phyloP scores from a whole-genome alignment of 805 yeast genomes.

The Barnettozyma siamensis region DNA sequence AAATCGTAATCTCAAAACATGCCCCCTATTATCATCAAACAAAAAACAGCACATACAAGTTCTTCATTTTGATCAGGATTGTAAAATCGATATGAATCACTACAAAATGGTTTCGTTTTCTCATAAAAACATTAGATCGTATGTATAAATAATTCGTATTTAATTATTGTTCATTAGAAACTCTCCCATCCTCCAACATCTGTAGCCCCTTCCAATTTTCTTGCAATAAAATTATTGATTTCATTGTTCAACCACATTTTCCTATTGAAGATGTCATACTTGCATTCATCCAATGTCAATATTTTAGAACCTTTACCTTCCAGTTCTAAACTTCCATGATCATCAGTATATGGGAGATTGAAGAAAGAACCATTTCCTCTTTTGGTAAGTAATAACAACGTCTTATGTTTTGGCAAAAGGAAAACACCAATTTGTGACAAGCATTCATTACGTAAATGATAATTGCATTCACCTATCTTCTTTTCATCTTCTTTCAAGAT shows the following conservation, averaged over 20 bases:
- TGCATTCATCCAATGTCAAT: conserved; percentile 50
- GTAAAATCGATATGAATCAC: no score
- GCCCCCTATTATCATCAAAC: no score
- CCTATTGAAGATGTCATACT: conserved; percentile 62
- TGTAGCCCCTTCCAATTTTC: conserved; percentile 69
- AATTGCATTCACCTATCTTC: conserved; percentile 70
- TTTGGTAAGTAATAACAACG: conserved; percentile 56
- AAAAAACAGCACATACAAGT: no score
- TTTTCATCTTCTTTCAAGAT: conserved; percentile 34
- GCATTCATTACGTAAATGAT: conserved; percentile 62
- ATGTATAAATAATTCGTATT: no score
- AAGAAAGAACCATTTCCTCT: conserved; percentile 74
- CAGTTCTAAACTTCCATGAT: conserved; percentile 80
- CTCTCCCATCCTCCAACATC: conserved; percentile 95
- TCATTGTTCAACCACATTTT: conserved; percentile 76
- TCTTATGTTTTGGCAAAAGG: conserved; percentile 62
- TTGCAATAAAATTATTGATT: conserved; percentile 66
- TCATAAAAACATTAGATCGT: no score
- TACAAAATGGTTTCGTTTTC: no score
- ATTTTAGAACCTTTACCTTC: conserved; percentile 69
- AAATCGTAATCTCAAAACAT: conserved; percentile 1
- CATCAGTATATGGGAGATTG: conserved; percentile 78
- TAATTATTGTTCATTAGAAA: conserved; percentile 4
- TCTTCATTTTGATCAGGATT: no score
- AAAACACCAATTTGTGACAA: conserved; percentile 65